phyloP scores from a whole-genome alignment of 2,329 filamentous ascomycete species.

The Thielaviopsis ethacetica region DNA sequence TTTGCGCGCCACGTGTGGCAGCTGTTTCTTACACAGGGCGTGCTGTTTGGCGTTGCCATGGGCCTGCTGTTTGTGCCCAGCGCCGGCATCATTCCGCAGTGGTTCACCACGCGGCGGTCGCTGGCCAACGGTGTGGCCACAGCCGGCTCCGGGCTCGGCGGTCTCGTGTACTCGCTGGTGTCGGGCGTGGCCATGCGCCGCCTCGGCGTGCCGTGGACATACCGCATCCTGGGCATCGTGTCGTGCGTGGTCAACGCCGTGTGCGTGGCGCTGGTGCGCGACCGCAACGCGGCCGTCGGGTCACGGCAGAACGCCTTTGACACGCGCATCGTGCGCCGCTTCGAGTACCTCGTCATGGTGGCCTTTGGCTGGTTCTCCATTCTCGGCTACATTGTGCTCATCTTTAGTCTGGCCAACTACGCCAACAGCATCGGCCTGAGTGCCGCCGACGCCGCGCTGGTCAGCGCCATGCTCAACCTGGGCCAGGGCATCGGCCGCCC shows the following conservation, averaged over 20 bases:
- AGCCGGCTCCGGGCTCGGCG: conserved; percentile 60
- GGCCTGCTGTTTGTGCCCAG: conserved; percentile 58
- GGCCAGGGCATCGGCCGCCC: conserved; percentile 52
- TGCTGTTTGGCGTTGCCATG: conserved; percentile 65
- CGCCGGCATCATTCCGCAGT: conserved; percentile 53
- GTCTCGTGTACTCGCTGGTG: conserved; percentile 50
- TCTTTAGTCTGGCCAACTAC: conserved; percentile 63
- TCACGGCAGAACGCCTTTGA: conserved; percentile 53
- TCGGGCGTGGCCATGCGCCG: conserved; percentile 51
- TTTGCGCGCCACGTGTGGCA: conserved; percentile 59
- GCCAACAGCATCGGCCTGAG: conserved; percentile 50
- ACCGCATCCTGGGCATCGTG: conserved; percentile 47
- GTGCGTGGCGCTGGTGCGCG: conserved; percentile 47
- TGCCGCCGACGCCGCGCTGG: conserved; percentile 49
- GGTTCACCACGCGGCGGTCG: conserved; percentile 53
- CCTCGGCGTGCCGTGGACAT: conserved; percentile 50
- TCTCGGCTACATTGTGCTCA: conserved; percentile 58
- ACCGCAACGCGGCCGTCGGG: conserved; percentile 56
- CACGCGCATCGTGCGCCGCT: conserved; percentile 38
- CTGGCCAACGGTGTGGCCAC: conserved; percentile 54
- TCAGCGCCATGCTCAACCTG: conserved; percentile 60
- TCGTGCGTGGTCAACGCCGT: conserved; percentile 46
- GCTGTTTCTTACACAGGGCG: conserved; percentile 56
- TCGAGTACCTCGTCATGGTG: conserved; percentile 48
- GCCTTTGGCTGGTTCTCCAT: conserved; percentile 56